phyloP scores from a whole-genome alignment of 2,329 filamentous ascomycete species.

The Thielaviopsis musarum region DNA sequence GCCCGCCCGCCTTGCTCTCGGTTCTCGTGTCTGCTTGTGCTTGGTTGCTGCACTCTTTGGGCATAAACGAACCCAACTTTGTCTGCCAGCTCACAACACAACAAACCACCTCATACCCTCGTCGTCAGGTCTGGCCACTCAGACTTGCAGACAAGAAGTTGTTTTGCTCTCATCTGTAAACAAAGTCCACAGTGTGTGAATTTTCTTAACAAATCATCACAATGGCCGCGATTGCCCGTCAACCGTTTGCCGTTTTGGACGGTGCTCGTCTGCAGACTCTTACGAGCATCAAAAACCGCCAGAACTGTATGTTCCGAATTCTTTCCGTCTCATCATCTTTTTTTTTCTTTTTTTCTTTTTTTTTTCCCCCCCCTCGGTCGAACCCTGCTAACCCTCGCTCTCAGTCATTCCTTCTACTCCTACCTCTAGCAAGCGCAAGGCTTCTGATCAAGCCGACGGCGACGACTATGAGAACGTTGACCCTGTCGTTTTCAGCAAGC shows the following conservation, averaged over 20 bases:
- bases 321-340: neutral
- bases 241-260: constrained; percentile 61
- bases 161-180: neutral
- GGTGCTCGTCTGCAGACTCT: constrained; percentile 52
- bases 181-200: neutral
- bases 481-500: constrained; percentile 39
- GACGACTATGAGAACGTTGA: constrained; percentile 46
- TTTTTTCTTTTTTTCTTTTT: neutral
- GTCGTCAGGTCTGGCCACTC: neutral
- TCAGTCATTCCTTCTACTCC: constrained; percentile 14
- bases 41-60: constrained; percentile 2
- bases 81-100: constrained; percentile 4
- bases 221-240: constrained; percentile 44
- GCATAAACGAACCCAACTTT: constrained; percentile 2
- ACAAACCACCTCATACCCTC: constrained; percentile 3
- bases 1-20: neutral
- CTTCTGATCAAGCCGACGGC: constrained; percentile 29
- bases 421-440: constrained; percentile 39
- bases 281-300: constrained; percentile 61
- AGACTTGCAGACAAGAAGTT: neutral
- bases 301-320: constrained; percentile 42
- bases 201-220: constrained; percentile 9
- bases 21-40: neutral
- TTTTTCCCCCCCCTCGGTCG: constrained; percentile 17
- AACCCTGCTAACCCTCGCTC: constrained; percentile 14